Evolutionary conservation across 371 early-diverging fungal species (phyloP).

Genomic region (Mucor circinelloides): DNA sequence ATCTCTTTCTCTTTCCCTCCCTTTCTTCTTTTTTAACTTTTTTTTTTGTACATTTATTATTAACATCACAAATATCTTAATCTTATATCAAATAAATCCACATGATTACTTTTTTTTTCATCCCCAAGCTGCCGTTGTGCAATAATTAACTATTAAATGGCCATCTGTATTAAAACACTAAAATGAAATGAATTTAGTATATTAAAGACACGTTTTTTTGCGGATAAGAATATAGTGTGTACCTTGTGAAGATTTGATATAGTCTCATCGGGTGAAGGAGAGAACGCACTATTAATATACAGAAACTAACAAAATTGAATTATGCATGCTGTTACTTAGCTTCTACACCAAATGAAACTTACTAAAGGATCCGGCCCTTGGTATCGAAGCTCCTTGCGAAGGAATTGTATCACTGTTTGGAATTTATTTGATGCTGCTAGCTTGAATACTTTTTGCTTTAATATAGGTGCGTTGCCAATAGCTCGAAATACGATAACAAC

Average conservation of each 20-base stretch:
- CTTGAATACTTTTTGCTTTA: constrained; percentile 85
- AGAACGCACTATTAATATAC: constrained; percentile 91
- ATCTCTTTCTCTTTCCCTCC: neutral
- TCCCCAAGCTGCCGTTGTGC: constrained; percentile 91
- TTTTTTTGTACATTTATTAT: constrained; percentile 2
- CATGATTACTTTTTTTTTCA: constrained; percentile 26
- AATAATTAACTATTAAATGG: constrained; percentile 86
- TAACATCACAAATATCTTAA: neutral
- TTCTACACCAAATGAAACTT: constrained; percentile 9
- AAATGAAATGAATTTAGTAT: neutral
- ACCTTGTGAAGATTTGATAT: constrained; percentile 83
- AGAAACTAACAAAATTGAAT: constrained; percentile 63
- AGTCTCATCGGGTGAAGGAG: constrained; percentile 93
- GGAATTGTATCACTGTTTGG: constrained; percentile 80
- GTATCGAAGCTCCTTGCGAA: constrained; percentile 82
- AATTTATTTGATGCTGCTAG: constrained; percentile 83
- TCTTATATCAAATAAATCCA: neutral
- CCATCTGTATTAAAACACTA: constrained; percentile 83
- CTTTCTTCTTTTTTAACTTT: neutral
- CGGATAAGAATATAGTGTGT: neutral
- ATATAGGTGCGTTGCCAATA: constrained; percentile 91
- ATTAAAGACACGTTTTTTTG: neutral
- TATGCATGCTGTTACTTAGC: neutral
- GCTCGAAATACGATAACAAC: constrained; percentile 86
- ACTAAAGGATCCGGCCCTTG: constrained; percentile 80